Base-by-base conservation (phyloP, 2,329 filamentous ascomycete species). In the Talaromyces sp. region DNA sequence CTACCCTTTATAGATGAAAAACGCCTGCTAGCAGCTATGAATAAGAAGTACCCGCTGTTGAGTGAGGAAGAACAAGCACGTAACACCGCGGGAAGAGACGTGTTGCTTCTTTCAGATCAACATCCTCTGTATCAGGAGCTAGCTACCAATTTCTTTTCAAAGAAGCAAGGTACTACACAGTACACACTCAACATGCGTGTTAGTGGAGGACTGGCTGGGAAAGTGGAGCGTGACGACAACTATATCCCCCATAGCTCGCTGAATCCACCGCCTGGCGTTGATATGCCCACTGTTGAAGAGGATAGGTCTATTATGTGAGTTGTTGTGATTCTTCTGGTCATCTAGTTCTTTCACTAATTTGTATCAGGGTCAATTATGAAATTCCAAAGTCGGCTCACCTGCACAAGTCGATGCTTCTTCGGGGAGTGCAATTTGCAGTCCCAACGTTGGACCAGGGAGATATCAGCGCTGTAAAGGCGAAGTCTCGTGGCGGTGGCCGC, bases 1-100 rank as follows among this genome's bases (percentile, higher is more conserved):
- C 82, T 99, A 35, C 95, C 95, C 0, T 99, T 98, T 74, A 99
- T 99, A 68, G 93, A 99, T 68, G 95, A 96, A 82, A 86, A 88
- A 57, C 87, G 93, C 58, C 80, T 99, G 19, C 80, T 99, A 9
- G 82, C 83, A 19, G 93, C 93, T 9, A 93, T 98, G 80, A 84
- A 86, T 54, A 88, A 86, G 64, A 91, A 89, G 68, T 96, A 97
- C 70, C 89, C 89, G 7, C 79, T 90, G 14, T 80, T 99, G 4
- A 90, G 86, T 17, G 81, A 86, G 0, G 90, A 91, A 53, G 95
- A 98, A 70, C 80, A 82, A 50, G 84, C 84, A 27, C 88, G 96
- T 27, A 99, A 99, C 70, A 83, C 84, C 29, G 79, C 88, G 43
- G 95, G 95, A 27, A 86, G 85, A 64, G 93, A 97, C 62, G 89